Evolutionary conservation across 805 yeast species (phyloP).

Genomic region (Schwanniomyces polymorphus): DNA sequence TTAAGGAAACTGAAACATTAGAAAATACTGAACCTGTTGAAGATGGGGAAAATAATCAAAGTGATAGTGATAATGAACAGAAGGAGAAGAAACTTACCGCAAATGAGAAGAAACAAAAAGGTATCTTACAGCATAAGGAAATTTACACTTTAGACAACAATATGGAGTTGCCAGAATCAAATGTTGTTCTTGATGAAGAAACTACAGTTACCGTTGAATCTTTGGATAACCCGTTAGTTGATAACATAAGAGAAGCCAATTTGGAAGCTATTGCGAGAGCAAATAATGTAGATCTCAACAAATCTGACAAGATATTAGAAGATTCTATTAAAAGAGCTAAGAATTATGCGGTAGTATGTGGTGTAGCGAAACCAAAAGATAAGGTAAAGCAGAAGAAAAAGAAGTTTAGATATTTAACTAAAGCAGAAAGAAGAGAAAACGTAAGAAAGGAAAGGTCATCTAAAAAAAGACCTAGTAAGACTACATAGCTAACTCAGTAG

Average conservation of each 20-base stretch:
- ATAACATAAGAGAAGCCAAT: slow-evolving; percentile 29
- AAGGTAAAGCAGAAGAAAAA: slow-evolving; percentile 53
- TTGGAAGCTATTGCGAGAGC: slow-evolving; percentile 52
- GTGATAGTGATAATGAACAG: slow-evolving; percentile 6
- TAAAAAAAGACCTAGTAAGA: slow-evolving; percentile 12
- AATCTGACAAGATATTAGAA: slow-evolving; percentile 68
- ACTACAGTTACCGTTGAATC: slow-evolving; percentile 43
- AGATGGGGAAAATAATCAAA: slow-evolving; percentile 9
- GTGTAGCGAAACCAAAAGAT: slow-evolving; percentile 45
- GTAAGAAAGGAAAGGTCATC: slow-evolving; percentile 32
- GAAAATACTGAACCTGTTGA: slow-evolving; percentile 6
- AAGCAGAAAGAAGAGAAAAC: slow-evolving; percentile 66
- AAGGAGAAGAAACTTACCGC: slow-evolving; percentile 4
- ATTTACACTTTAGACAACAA: slow-evolving; percentile 29
- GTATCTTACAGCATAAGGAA: slow-evolving; percentile 49
- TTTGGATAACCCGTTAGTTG: slow-evolving; percentile 43
- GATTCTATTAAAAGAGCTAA: slow-evolving; percentile 77
- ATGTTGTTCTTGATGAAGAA: slow-evolving; percentile 45
- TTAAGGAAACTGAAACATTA: slow-evolving; percentile 23
- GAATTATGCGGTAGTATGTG: slow-evolving; percentile 70
- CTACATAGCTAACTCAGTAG: neutral
- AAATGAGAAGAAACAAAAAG: slow-evolving; percentile 16
- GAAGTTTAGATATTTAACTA: slow-evolving; percentile 86
- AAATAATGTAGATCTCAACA: slow-evolving; percentile 69
- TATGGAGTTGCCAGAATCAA: slow-evolving; percentile 12